phyloP scores from a whole-genome alignment of 2,329 filamentous ascomycete genomes.

The Fusarium sp. region DNA sequence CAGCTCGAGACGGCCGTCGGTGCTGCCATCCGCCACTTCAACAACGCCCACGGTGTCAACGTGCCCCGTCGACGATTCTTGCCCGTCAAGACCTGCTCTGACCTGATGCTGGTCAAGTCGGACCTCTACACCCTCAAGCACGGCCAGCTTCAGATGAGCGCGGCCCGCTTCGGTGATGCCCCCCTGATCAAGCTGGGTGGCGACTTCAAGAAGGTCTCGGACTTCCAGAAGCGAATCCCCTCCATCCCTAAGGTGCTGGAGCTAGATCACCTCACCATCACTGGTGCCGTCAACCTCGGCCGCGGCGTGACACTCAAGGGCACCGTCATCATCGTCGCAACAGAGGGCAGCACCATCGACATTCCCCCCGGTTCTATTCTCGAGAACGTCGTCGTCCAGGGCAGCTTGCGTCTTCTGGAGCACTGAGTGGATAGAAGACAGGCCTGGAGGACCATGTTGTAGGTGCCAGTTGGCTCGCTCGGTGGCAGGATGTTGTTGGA shows the following conservation, averaged over 20 bases:
- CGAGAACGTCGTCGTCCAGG: constrained; percentile 99
- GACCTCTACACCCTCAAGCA: constrained; percentile 99
- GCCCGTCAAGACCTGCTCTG: constrained; percentile 99
- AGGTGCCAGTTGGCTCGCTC: constrained; percentile 1
- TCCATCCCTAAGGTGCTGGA: constrained; percentile 92
- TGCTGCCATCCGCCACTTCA: constrained; percentile 98
- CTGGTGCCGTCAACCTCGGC: constrained; percentile 95
- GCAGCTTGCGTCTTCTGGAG: constrained; percentile 83
- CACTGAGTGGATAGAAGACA: constrained; percentile 58
- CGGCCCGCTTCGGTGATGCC: constrained; percentile 94
- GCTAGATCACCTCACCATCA: constrained; percentile 96
- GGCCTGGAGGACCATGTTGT: constrained; percentile 3
- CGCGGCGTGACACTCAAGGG: constrained; percentile 97
- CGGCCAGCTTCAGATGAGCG: constrained; percentile 96
- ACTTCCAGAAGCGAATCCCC: constrained; percentile 89
- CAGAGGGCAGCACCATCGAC: constrained; percentile 97
- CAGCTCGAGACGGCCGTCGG: constrained; percentile 99
- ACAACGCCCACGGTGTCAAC: constrained; percentile 98
- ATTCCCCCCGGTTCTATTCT: constrained; percentile 96
- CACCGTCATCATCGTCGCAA: constrained; percentile 98
- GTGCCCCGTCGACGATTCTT: constrained; percentile 97
- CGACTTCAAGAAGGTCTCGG: constrained; percentile 99
- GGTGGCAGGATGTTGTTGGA: background rate
- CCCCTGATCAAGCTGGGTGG: constrained; percentile 98
- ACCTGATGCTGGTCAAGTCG: constrained; percentile 99